phyloP scores from a whole-genome alignment of 192 early-diverging fungal genomes.

The Linnemannia hyalina region DNA sequence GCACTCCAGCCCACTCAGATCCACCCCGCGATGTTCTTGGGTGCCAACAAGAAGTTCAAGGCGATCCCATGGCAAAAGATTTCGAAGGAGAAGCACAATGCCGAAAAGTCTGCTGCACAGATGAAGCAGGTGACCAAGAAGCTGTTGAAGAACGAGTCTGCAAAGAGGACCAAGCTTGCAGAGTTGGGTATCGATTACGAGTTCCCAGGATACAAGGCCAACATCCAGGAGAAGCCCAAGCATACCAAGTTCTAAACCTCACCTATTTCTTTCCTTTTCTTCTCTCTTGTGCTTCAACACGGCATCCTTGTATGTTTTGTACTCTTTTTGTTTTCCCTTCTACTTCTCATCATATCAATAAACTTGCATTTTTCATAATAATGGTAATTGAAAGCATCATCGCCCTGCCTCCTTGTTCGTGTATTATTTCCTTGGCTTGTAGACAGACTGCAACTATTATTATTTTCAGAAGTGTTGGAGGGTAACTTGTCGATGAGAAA shows the following conservation, averaged over 20 bases:
- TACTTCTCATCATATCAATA: background rate
- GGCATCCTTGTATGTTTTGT: background rate
- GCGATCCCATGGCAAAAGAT: slow-evolving; percentile 71
- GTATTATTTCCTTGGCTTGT: too few relatives aligned
- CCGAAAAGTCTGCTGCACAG: slow-evolving; percentile 66
- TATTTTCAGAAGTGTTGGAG: too few relatives aligned
- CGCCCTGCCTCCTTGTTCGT: too few relatives aligned
- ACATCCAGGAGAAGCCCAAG: slow-evolving; percentile 49
- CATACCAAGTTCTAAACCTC: slow-evolving; percentile 48
- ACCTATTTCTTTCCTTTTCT: background rate
- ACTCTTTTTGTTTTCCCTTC: background rate
- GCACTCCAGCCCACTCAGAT: slow-evolving; percentile 65
- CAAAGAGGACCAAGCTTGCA: slow-evolving; percentile 72
- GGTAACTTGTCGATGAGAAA: too few relatives aligned
- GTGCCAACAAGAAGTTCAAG: slow-evolving; percentile 79
- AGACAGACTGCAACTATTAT: too few relatives aligned
- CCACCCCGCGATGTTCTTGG: slow-evolving; percentile 81
- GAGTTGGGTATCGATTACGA: slow-evolving; percentile 91
- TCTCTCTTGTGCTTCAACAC: background rate
- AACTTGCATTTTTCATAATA: slow-evolving; percentile 4
- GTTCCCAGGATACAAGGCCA: slow-evolving; percentile 77
- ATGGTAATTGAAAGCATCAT: too few relatives aligned
- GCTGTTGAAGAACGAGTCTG: slow-evolving; percentile 69
- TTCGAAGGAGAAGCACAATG: slow-evolving; percentile 73
- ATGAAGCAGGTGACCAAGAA: slow-evolving; percentile 58